A percentile compares a stretch with the other conserved stretches of the same genome.
phyloP scores from a whole-genome alignment of 1,139 yeast species.

The Saccharomyces uvarum region DNA sequence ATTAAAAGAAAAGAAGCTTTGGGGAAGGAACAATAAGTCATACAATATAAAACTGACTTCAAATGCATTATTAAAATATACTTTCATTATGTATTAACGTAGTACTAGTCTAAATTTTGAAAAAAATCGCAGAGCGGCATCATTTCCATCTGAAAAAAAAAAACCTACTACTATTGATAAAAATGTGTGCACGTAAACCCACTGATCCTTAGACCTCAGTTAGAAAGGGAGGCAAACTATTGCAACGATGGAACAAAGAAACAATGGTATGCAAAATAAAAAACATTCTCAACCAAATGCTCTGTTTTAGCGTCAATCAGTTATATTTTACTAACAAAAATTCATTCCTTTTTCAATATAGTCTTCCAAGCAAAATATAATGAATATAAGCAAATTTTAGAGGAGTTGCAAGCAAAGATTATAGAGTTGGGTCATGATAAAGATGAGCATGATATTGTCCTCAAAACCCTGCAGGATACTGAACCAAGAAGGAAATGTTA shows the following conservation, averaged over 20 bases:
- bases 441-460: conserved; percentile 47
- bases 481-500: conserved; percentile 62
- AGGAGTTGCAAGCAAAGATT: conserved; percentile 50
- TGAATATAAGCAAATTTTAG: conserved; percentile 50
- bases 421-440: conserved; percentile 44
- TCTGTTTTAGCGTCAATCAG: neutral
- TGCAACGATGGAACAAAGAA: conserved; percentile 12
- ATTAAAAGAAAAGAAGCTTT: neutral
- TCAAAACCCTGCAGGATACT: conserved; percentile 48
- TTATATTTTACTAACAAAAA: conserved; percentile 4
- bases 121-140: neutral
- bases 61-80: neutral
- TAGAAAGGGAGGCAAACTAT: neutral
- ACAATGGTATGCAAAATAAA: conserved; percentile 11
- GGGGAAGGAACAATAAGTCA: neutral
- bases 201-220: neutral
- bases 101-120: neutral
- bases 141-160: neutral
- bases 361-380: conserved; percentile 55
- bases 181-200: neutral
- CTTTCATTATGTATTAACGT: neutral
- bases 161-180: neutral
- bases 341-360: conserved; percentile 4
- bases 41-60: neutral
- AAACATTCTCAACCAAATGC: neutral